Percentiles rank a stretch among this genome's conserved stretches.
Evolutionary conservation across 2,329 filamentous ascomycete species (phyloP).

Genomic region (Cordyceps farinosa): DNA sequence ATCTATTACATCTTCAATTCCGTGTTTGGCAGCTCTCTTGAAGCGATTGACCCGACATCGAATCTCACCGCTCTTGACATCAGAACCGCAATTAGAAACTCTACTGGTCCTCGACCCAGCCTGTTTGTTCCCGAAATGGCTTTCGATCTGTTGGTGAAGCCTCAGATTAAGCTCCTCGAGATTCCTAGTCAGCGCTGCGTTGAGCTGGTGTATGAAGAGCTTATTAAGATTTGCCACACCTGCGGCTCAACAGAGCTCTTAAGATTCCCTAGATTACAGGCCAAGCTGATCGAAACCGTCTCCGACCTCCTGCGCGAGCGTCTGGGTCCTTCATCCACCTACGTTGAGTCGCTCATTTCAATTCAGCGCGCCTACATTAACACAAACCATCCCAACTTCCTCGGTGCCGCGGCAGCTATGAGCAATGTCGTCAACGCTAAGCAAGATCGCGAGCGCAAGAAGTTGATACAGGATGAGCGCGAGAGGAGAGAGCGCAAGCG

Average conservation of each 20-base stretch:
- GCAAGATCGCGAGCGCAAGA: constrained; percentile 88
- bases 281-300: constrained; percentile 95
- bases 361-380: constrained; percentile 99
- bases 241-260: constrained; percentile 93
- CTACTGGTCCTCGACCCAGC: constrained; percentile 90
- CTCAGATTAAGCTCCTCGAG: constrained; percentile 95
- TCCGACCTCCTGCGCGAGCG: constrained; percentile 92
- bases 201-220: constrained; percentile 95
- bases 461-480: constrained; percentile 74
- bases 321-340: constrained; percentile 80
- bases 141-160: constrained; percentile 95
- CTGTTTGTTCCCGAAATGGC: constrained; percentile 97
- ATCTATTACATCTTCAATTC: constrained; percentile 99
- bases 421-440: constrained; percentile 92
- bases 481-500: constrained; percentile 80
- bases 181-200: constrained; percentile 94
- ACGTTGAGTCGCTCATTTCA: constrained; percentile 94
- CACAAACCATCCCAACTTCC: constrained; percentile 98
- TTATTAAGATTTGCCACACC: constrained; percentile 99
- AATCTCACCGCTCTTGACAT: constrained; percentile 95
- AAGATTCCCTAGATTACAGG: constrained; percentile 87
- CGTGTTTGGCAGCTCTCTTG: constrained; percentile 93
- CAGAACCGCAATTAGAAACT: constrained; percentile 95
- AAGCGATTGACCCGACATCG: constrained; percentile 92
- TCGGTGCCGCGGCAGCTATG: constrained; percentile 95